Base-by-base conservation (phyloP, 2,329 filamentous ascomycete species). In the Cladosporium sp. region DNA sequence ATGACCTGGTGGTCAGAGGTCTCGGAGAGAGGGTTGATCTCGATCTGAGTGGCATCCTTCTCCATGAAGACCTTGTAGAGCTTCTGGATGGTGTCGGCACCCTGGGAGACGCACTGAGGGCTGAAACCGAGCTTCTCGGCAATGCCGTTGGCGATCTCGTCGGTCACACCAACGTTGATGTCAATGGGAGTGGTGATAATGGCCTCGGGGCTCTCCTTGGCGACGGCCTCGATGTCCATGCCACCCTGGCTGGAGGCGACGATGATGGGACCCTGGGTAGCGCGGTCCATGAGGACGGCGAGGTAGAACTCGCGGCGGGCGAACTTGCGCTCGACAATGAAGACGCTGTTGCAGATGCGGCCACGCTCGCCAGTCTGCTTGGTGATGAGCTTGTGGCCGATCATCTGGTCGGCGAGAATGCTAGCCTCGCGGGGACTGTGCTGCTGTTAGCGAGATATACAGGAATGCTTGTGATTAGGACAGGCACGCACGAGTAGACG, bases 321-420 rank as follows among this genome's bases (percentile, higher is more conserved):
- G 68, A 96, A 98, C 80, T 98, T 98, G 81, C 93, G 91, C 82
- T 98, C 93, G 76, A 92, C 95, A 70, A 98, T 97, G 79, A 95
- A 97, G 69, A 98, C 93, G 57, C 91, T 82, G 74, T 88, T 97
- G 82, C 93, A 98, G 70, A 95, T 83, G 71, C 93, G 89, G 68
- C 93, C 93, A 63, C 74, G 82, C 62, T 92, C 88, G 71, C 93
- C 93, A 53, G 93, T 98, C 80, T 98, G 93, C 84, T 98, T 98
- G 73, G 93, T 98, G 75, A 98, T 83, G 74, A 98, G 89, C 77
- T 96, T 96, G 78, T 98, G 92, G 69, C 93, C 93, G 74, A 98
- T 97, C 93, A 98, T 98, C 79, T 98, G 91, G 63, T 92, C 82
- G 62, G 93, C 92, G 70, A 98, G 95, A 84, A 97, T 95, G 79